These are phyloP conservation scores for Neonectria hederae DNA, from an alignment of 2,329 filamentous ascomycete species.

Conservation along the genomic window DNA sequence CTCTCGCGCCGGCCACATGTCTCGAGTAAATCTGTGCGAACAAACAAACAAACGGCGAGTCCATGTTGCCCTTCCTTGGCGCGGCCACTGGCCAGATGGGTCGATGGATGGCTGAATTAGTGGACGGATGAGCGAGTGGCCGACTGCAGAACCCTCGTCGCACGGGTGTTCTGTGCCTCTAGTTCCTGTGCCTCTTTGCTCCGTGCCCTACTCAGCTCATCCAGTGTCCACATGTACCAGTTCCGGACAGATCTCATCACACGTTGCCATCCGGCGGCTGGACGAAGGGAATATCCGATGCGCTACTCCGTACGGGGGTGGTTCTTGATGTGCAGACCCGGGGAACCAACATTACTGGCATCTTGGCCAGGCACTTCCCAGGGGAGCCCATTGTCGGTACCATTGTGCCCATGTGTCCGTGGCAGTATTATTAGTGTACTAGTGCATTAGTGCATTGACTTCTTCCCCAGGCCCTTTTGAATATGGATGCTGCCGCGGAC, in stretches of 20 bases:
- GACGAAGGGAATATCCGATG: conserved; percentile 27
- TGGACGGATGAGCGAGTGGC: not conserved
- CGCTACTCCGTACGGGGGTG: conserved; percentile 14
- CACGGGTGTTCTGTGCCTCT: conserved; percentile 20
- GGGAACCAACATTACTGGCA: conserved; percentile 16
- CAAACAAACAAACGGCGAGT: conserved; percentile 9
- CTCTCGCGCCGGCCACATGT: conserved; percentile 18
- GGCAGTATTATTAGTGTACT: not conserved
- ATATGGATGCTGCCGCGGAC: not conserved
- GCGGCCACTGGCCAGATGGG: conserved; percentile 5
- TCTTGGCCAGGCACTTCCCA: not conserved
- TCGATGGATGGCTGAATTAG: conserved; percentile 11
- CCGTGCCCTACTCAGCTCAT: not conserved
- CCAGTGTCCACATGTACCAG: conserved; percentile 14
- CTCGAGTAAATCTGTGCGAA: conserved; percentile 23
- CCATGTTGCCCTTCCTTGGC: conserved; percentile 4
- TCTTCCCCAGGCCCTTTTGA: conserved; percentile 4
- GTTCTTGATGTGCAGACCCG: conserved; percentile 11
- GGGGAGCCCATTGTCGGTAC: conserved; percentile 3
- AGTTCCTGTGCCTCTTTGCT: conserved; percentile 13
- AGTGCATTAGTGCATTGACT: not conserved
- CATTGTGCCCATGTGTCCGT: conserved; percentile 5
- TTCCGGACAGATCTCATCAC: conserved; percentile 16
- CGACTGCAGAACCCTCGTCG: not conserved
- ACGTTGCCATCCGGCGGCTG: conserved; percentile 24